phyloP scores from a whole-genome alignment of 1,139 yeast species.

The Ashbya aceris region DNA sequence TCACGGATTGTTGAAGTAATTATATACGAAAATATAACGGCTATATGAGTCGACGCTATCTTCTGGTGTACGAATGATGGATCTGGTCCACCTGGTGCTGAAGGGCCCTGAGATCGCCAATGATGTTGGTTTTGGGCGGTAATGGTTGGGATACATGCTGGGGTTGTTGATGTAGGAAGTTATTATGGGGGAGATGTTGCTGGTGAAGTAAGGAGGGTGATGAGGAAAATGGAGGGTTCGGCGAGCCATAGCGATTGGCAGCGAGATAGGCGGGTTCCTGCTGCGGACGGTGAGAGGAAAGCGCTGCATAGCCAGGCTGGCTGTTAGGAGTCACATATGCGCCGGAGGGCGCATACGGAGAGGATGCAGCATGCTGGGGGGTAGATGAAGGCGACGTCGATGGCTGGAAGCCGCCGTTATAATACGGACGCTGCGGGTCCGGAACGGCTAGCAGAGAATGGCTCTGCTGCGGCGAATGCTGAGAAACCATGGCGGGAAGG shows the following conservation, averaged over 20 bases:
- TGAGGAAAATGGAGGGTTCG: neutral
- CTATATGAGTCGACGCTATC: constrained; percentile 1
- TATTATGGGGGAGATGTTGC: neutral
- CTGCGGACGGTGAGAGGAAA: too few species aligned
- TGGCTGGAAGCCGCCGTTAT: constrained; percentile 6
- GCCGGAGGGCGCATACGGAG: constrained; percentile 7
- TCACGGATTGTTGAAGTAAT: neutral
- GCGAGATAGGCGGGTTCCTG: too few species aligned
- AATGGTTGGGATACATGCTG: neutral
- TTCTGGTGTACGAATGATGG: constrained; percentile 22
- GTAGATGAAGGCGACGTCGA: neutral
- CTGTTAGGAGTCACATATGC: constrained; percentile 6
- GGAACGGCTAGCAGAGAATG: constrained; percentile 8
- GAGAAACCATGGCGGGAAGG: constrained; percentile 1
- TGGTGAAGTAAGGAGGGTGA: neutral
- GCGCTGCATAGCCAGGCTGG: too few species aligned
- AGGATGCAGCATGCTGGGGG: neutral
- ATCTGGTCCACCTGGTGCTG: constrained; percentile 55
- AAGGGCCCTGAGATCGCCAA: constrained; percentile 52
- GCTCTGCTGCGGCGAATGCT: constrained; percentile 5
- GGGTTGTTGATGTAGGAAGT: neutral
- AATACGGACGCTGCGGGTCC: constrained; percentile 10
- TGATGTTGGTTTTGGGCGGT: constrained; percentile 5
- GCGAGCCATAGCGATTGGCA: too few species aligned
- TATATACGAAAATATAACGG: neutral